Percentiles rank a stretch among this genome's conserved stretches.
Conservation (phyloP, 331 rosid species). For the Acacia concinna region DNA sequence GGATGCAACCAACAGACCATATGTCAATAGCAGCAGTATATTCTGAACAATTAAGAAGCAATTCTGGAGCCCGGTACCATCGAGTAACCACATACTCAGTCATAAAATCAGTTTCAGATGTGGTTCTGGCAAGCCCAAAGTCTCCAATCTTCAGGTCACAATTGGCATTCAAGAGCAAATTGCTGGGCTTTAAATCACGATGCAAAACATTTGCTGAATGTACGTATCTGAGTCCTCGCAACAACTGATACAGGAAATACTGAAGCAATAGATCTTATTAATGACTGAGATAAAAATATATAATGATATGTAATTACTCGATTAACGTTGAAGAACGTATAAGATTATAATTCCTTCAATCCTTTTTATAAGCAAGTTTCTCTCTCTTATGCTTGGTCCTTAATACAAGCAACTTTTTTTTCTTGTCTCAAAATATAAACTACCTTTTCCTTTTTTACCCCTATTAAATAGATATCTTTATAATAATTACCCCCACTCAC, state of each 20-base stretch:
- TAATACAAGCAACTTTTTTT: too few relatives aligned
- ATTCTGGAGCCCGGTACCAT: slow-evolving; percentile 97
- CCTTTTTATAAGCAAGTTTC: too few relatives aligned
- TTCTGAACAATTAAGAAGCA: slow-evolving; percentile 94
- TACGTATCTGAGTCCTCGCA: slow-evolving; percentile 88
- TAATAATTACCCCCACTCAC: too few relatives aligned
- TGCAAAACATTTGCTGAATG: slow-evolving; percentile 93
- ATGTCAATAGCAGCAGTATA: slow-evolving; percentile 97
- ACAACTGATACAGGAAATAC: slow-evolving; percentile 91
- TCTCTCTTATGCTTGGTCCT: too few relatives aligned
- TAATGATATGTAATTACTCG: not conserved
- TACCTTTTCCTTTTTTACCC: too few relatives aligned
- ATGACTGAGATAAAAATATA: slow-evolving; percentile 8
- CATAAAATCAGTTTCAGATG: slow-evolving; percentile 98
- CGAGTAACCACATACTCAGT: slow-evolving; percentile 97
- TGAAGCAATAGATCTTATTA: slow-evolving; percentile 42
- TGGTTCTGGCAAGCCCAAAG: slow-evolving; percentile 98
- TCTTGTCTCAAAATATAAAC: too few relatives aligned
- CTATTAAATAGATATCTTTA: too few relatives aligned
- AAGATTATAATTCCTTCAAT: not conserved
- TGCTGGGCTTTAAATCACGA: slow-evolving; percentile 98
- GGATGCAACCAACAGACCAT: slow-evolving; percentile 99
- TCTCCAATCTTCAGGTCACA: slow-evolving; percentile 97
- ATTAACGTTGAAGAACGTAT: not conserved
- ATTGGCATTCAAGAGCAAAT: slow-evolving; percentile 79